Conservation (phyloP, 805 yeast species). For the Yarrowia hollandica region DNA sequence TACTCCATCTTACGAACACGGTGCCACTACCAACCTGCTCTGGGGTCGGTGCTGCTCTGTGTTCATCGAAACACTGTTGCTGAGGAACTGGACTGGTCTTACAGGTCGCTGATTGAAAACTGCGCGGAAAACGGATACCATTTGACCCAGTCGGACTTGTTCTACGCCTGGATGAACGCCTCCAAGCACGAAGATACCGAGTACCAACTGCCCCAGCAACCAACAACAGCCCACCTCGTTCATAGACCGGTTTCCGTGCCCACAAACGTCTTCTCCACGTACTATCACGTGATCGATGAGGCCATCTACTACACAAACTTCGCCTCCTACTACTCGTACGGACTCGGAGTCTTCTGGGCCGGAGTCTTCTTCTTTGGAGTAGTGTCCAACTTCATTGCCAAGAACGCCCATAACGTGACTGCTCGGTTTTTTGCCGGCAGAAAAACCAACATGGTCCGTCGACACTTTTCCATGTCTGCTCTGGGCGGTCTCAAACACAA, state of each 20-base stretch:
- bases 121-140: background rate
- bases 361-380: conserved; percentile 1
- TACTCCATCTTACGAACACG: background rate
- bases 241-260: background rate
- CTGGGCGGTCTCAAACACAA: conserved; percentile 50
- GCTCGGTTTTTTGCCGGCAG: conserved; percentile 19
- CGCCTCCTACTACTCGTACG: conserved; percentile 19
- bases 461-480: conserved; percentile 61
- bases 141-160: conserved; percentile 9
- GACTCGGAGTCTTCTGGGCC: conserved; percentile 6
- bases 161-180: conserved; percentile 13
- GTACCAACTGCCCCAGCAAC: background rate
- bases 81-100: conserved; percentile 18
- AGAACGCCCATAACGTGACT: conserved; percentile 17
- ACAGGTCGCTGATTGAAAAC: conserved; percentile 1
- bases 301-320: conserved; percentile 24
- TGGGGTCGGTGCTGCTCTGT: conserved; percentile 19
- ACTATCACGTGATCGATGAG: conserved; percentile 1
- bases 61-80: background rate
- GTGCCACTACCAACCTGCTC: conserved; percentile 13
- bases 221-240: background rate
- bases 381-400: conserved; percentile 15
- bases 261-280: background rate
- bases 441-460: conserved; percentile 47
- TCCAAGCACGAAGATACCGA: background rate